Base-by-base conservation (phyloP, 2,329 filamentous ascomycete species). In the Diatrype stigma region DNA sequence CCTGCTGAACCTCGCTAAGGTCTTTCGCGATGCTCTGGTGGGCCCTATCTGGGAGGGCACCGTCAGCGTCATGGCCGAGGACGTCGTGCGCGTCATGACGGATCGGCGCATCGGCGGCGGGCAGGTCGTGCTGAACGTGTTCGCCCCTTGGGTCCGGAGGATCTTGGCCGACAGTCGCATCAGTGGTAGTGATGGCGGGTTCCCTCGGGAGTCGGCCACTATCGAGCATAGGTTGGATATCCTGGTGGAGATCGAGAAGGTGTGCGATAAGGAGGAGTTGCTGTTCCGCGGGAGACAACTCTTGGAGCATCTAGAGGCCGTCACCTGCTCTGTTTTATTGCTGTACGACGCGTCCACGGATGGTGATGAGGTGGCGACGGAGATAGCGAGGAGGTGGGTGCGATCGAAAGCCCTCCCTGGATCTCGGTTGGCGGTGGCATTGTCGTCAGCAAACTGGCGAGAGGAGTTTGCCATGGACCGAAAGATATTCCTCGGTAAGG, bases 1-100 rank as follows among this genome's bases (percentile, higher is more conserved):
- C 76, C 30, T 42, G 17, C 67, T 81, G 53, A 85, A 84, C 53
- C 67, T 84, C 8, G 75, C 80, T 2, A 72, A 77, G 22, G 65
- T 83, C 1, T 75, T 77, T 51, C 71, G 81, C 2, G 80, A 84
- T 54, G 73, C 71, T 0, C 52, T 54, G n/a, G 56, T 56, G 23
- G 49, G 56, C 17, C 57, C 52, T 12, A 62, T 62, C 45, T 62
- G 60, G 60, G 60, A 62, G 42, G 58, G 60, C 6, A 61, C 61
- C 6, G 45, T 38, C 21, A 52, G 48, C 34, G 53, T 55, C 23
- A 52, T 55, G 50, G 50, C 48, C 7, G 50, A 48, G 30, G 53
- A 55, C 14, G 45, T 55, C 11, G 42, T 47, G 12, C 50, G 53
- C 10, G 53, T 54, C 6, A 46, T 54, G 3, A 44, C 34, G 22